Evolutionary conservation across 1,139 yeast species (phyloP).

Genomic region (Maudiozyma humilis): DNA sequence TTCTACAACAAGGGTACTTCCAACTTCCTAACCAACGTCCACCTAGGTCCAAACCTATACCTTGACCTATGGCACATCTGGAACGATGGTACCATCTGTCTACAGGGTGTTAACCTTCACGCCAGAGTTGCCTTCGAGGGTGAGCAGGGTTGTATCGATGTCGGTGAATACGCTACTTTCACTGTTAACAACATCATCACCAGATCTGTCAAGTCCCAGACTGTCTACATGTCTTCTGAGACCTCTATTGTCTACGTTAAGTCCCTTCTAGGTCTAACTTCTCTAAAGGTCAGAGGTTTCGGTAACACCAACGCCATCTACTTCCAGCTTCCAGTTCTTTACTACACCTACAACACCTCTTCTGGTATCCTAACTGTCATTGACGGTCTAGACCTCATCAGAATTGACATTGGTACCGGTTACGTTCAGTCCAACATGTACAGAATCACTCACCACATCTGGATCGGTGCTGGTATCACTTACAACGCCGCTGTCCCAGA

Average conservation of each 20-base stretch:
- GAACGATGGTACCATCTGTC: slow-evolving; percentile 9
- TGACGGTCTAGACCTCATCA: neutral
- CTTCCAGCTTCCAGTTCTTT: neutral
- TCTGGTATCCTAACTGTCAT: slow-evolving; percentile 10
- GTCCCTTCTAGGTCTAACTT: neutral
- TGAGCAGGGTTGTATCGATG: slow-evolving; percentile 8
- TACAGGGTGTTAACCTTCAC: neutral
- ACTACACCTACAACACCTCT: slow-evolving; percentile 4
- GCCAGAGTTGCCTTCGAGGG: slow-evolving; percentile 5
- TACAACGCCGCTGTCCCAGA: slow-evolving; percentile 6
- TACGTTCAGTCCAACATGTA: slow-evolving; percentile 4
- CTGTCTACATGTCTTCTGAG: slow-evolving; percentile 5
- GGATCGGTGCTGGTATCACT: slow-evolving; percentile 2
- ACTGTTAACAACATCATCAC: slow-evolving; percentile 1
- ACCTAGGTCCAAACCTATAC: slow-evolving; percentile 2
- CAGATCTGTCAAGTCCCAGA: slow-evolving; percentile 5
- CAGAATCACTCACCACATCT: neutral
- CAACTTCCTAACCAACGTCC: slow-evolving; percentile 1
- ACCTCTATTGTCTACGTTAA: slow-evolving; percentile 1
- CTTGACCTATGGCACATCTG: neutral
- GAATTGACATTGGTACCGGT: slow-evolving; percentile 11
- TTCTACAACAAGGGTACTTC: slow-evolving; percentile 4
- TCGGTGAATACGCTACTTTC: slow-evolving; percentile 3
- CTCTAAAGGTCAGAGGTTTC: slow-evolving; percentile 7
- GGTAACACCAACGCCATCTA: slow-evolving; percentile 3